Conservation (phyloP, 768 basidiomycete genomes). For the Boletus sp. region DNA sequence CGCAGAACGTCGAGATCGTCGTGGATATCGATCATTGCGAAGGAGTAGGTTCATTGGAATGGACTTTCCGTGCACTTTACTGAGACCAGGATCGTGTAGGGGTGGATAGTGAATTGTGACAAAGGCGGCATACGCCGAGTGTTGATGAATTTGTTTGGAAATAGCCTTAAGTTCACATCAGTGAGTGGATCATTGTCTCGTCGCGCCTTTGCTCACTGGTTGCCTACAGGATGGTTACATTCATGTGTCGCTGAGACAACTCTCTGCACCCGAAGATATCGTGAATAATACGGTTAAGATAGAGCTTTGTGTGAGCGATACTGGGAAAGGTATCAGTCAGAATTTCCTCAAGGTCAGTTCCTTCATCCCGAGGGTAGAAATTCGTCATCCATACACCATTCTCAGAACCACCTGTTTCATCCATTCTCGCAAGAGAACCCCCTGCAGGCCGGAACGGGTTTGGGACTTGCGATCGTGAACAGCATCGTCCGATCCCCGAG, state of each 20-base stretch:
- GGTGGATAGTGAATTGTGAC: conserved; percentile 85
- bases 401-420: conserved; percentile 88
- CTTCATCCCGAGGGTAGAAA: not conserved
- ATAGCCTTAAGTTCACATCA: conserved; percentile 88
- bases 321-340: conserved; percentile 94
- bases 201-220: not conserved
- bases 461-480: conserved; percentile 93
- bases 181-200: conserved; percentile 39
- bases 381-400: not conserved
- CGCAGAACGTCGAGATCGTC: conserved; percentile 74
- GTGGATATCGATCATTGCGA: conserved; percentile 77
- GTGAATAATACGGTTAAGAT: conserved; percentile 63
- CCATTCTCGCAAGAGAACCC: conserved; percentile 98
- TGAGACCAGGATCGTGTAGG: conserved; percentile 42
- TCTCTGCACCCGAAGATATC: conserved; percentile 53
- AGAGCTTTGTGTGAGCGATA: conserved; percentile 83
- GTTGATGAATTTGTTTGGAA: conserved; percentile 93
- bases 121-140: conserved; percentile 90
- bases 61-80: not conserved
- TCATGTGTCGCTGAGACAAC: conserved; percentile 76
- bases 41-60: conserved; percentile 45
- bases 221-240: conserved; percentile 74
- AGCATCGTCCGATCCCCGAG: conserved; percentile 84
- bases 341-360: conserved; percentile 76
- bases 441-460: conserved; percentile 86